Conservation (phyloP, 2,329 filamentous ascomycete genomes). For the Alternaria consortialis region DNA sequence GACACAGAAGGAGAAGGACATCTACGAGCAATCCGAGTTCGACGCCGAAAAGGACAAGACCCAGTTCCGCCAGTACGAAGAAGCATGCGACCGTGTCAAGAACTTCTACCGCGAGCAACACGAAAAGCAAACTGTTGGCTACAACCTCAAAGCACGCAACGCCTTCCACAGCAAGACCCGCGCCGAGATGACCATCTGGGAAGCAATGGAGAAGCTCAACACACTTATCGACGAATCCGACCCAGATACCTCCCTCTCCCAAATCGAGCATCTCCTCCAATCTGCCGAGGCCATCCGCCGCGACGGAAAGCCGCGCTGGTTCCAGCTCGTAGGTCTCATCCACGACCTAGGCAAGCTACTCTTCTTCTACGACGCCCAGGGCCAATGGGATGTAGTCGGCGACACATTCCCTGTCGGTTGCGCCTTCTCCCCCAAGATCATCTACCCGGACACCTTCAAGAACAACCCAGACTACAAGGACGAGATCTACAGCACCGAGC, state of each 20-base stretch:
- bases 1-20: constrained; percentile 57
- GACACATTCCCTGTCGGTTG: constrained; percentile 84
- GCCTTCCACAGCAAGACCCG: constrained; percentile 72
- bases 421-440: constrained; percentile 77
- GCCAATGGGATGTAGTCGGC: constrained; percentile 93
- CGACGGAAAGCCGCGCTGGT: constrained; percentile 84
- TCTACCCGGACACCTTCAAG: constrained; percentile 80
- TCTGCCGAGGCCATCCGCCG: constrained; percentile 88
- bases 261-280: constrained; percentile 90
- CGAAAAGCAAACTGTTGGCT: constrained; percentile 78
- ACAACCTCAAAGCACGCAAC: constrained; percentile 83
- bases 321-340: constrained; percentile 79
- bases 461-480: constrained; percentile 78
- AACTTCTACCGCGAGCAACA: constrained; percentile 81
- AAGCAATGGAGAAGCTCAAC: constrained; percentile 92
- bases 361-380: constrained; percentile 81
- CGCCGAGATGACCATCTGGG: constrained; percentile 84
- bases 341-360: constrained; percentile 84
- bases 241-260: constrained; percentile 84
- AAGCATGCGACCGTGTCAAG: constrained; percentile 84
- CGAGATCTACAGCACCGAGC: constrained; percentile 75
- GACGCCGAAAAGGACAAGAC: constrained; percentile 80
- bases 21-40: constrained; percentile 70
- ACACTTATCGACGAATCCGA: constrained; percentile 90
- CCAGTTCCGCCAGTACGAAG: constrained; percentile 82